Evolutionary conservation across 2,329 filamentous ascomycete species (phyloP).

Genomic region (Lasiodiplodia citricola): DNA sequence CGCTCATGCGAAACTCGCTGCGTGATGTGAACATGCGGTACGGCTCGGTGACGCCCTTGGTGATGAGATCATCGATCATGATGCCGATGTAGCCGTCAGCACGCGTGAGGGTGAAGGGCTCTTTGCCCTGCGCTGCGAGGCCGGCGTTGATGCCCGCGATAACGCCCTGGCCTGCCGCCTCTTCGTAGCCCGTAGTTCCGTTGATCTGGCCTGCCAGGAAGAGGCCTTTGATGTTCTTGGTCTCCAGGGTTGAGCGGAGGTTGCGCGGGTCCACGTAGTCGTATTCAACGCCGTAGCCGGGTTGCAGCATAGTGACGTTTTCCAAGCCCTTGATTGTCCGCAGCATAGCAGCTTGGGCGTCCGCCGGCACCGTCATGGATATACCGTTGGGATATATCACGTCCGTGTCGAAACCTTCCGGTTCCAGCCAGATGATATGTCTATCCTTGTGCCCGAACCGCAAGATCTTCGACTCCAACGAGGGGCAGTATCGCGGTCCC

Average conservation of each 20-base stretch:
- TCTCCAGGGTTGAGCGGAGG: constrained; percentile 87
- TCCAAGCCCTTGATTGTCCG: constrained; percentile 88
- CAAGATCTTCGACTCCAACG: constrained; percentile 91
- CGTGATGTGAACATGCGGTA: constrained; percentile 98
- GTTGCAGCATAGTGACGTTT: constrained; percentile 87
- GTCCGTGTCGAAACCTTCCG: constrained; percentile 89
- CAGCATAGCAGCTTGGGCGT: constrained; percentile 84
- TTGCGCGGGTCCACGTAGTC: constrained; percentile 96
- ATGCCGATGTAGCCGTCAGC: constrained; percentile 96
- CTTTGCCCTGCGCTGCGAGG: constrained; percentile 70
- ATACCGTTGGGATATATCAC: constrained; percentile 96
- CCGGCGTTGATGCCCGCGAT: constrained; percentile 94
- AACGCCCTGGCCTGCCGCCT: constrained; percentile 91
- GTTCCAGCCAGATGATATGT: constrained; percentile 96
- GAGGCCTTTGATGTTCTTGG: constrained; percentile 85
- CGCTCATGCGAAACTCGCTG: constrained; percentile 92
- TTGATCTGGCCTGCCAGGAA: constrained; percentile 98
- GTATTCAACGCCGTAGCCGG: constrained; percentile 97
- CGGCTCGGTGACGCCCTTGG: constrained; percentile 94
- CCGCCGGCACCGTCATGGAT: constrained; percentile 92
- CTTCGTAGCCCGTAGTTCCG: constrained; percentile 96
- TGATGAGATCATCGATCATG: constrained; percentile 97
- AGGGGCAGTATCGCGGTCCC: constrained; percentile 93
- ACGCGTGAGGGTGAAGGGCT: constrained; percentile 72
- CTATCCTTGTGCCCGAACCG: constrained; percentile 79